Base-by-base conservation (phyloP, 2,329 filamentous ascomycete genomes). In the Diatrype stigma region DNA sequence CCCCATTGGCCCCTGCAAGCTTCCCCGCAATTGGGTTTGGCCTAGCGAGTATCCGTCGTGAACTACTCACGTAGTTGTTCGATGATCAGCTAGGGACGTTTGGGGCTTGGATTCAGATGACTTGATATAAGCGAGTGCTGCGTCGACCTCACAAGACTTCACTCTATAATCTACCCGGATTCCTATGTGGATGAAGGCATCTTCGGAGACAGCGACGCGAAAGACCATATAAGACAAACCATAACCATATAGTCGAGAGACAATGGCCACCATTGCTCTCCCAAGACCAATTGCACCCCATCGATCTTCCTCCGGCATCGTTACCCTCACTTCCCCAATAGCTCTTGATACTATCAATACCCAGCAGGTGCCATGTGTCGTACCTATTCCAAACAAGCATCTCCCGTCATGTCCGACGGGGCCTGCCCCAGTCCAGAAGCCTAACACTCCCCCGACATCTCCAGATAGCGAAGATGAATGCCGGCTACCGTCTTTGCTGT, bases 371-470 rank as follows among this genome's bases (percentile, higher is more conserved):
- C 61, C 62, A 46, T 63, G 63, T 42, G 62, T 64, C 26, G 49
- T 55, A 1, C 64, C 87, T 6, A 77, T 94, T 22, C 90, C 91
- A 10, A 96, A 96, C 72, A 96, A 94, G 70, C 90, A 96, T 70
- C 77, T 96, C 22, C 91, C 92, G n/a, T 75, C 86, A 60, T 96
- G 90, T 70, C 87, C 90, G n/a, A 83, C 91, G 1, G 91, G 91
- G 2, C 86, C 89, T 55, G 82, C 74, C 57, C 76, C 67, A 45
- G 71, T 69, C 49, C 75, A 75, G 61, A 78, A 76, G 52, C 77
- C 80, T 45, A 78, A 80, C 60, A 84, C 85, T 30, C 84, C 84
- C 46, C 83, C 83, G 7, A 77, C 82, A 16, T 90, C 89, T 22
- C 87, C 84, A 14, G 79, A 80, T 47, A 76, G 80, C 51, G 73